Evolutionary conservation across 2,329 filamentous ascomycete genomes (phyloP), one percentile per base, ranked within the genome.

Genomic region (Blumeriella jaapii): DNA sequence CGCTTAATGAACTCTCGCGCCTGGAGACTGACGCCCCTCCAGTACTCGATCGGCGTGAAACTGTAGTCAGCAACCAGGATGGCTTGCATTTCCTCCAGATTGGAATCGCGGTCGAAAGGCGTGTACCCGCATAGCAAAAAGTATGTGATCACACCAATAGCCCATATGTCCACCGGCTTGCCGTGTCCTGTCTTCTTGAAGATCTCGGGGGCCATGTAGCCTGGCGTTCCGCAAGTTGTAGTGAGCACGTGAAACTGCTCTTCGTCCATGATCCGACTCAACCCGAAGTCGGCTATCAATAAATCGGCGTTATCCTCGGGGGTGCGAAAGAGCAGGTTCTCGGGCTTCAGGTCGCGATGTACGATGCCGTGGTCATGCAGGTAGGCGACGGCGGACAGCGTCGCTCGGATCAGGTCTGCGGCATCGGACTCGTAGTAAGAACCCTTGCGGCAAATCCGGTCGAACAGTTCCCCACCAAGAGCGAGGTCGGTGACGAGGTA

Each of bases 191-290:
- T 87, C 68, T 98, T 98, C 61, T 94, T 94, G 65, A 98, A 98
- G 53, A 98, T 98, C 59, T 98, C 91, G 14, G 91, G 91, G 2
- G 91, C 91, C 91, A 98, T 98, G 62, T 98, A 98, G 31, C 91
- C 91, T 3, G 91, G 91, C 1, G 91, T 98, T 40, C 91, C 91
- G 58, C 91, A 98, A 1, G 91, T 98, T 0, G 91, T 98, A 8
- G 91, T 98, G 44, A 98, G 65, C 18, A 96, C 89, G 57, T 96
- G 91, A 60, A 96, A 96, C 57, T 94, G 84, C 61, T 95, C 86
- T 61, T 96, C 91, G 55, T 98, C 91, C 89, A 98, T 96, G 61
- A 98, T 95, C 39, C 91, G 76, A 16, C 82, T 91, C 31, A 98
- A 67, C 7, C 91, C 91, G 59, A 98, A 98, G 58, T 98, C 91